Evolutionary conservation across 257 asterid genomes (phyloP).

Genomic region (Misopates orontium): DNA sequence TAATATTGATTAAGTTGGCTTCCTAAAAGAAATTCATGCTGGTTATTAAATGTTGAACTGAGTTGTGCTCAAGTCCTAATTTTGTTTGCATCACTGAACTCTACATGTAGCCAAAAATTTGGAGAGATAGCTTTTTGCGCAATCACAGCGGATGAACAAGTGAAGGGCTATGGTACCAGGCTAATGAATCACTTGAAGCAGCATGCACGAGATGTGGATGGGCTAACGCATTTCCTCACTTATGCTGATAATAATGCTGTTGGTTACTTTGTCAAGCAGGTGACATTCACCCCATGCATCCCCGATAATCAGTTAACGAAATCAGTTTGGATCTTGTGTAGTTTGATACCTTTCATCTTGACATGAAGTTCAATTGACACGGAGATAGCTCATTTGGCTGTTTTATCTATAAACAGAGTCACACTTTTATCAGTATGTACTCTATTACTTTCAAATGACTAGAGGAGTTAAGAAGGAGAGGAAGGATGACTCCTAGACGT

Average conservation of each 20-base stretch:
- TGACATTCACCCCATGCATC: conserved; percentile 22
- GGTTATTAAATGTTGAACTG: conserved; percentile 10
- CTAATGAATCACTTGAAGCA: conserved; percentile 96
- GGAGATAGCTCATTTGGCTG: not conserved
- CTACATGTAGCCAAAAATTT: conserved; percentile 74
- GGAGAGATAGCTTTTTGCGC: conserved; percentile 99
- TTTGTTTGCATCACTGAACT: conserved; percentile 26
- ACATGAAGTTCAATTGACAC: conserved; percentile 5
- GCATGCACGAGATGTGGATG: conserved; percentile 97
- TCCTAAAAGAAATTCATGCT: conserved; percentile 4
- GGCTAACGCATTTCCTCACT: conserved; percentile 91
- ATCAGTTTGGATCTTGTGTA: conserved; percentile 19
- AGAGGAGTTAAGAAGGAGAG: not conserved
- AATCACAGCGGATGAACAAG: conserved; percentile 96
- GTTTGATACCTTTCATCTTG: conserved; percentile 5
- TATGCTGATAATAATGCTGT: conserved; percentile 99
- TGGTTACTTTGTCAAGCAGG: conserved; percentile 99
- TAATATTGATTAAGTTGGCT: conserved; percentile 7
- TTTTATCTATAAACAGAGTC: not conserved
- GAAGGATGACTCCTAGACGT: conserved; percentile 1
- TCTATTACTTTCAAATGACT: not conserved
- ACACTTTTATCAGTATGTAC: conserved; percentile 6
- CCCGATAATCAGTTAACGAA: not conserved
- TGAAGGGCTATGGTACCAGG: conserved; percentile 97
- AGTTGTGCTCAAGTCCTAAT: not conserved